Conservation (phyloP, 2,329 filamentous ascomycete species). For the Drechmeria coniospora region DNA sequence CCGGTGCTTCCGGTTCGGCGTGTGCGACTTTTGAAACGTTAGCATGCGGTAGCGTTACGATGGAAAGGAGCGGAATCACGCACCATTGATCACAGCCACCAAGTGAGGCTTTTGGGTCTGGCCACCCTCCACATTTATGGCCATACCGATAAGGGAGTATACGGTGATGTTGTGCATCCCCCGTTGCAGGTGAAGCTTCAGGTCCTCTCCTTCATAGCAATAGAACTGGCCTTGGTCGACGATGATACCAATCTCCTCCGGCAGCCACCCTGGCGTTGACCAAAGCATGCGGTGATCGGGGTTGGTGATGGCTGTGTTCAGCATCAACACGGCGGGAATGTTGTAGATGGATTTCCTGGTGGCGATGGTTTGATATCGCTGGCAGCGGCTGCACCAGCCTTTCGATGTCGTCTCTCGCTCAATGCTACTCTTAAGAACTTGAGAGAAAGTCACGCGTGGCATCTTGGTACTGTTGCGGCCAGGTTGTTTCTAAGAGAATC, state of each 20-base stretch:
- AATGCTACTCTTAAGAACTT: constrained; percentile 82
- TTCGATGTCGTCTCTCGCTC: constrained; percentile 78
- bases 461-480: constrained; percentile 33
- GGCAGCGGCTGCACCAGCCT: constrained; percentile 87
- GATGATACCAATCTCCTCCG: constrained; percentile 85
- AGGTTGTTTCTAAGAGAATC: constrained; percentile 25
- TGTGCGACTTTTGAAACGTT: constrained; percentile 38
- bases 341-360: constrained; percentile 73
- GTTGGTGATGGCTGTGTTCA: constrained; percentile 65
- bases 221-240: constrained; percentile 84
- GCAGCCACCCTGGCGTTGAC: constrained; percentile 81
- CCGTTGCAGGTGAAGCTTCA: constrained; percentile 64
- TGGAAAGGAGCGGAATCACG: constrained; percentile 5
- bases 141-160: constrained; percentile 82
- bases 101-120: constrained; percentile 80
- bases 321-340: constrained; percentile 71
- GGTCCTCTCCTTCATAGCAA: constrained; percentile 85
- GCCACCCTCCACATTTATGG: constrained; percentile 76
- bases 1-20: constrained; percentile 41
- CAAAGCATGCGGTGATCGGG: constrained; percentile 67
- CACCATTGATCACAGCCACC: constrained; percentile 79
- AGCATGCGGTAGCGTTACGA: constrained; percentile 1
- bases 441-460: constrained; percentile 58
- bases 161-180: constrained; percentile 70
- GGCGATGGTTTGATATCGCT: constrained; percentile 74